Conservation (phyloP, 495 filamentous ascomycete genomes). For the Penicillium arizonense region DNA sequence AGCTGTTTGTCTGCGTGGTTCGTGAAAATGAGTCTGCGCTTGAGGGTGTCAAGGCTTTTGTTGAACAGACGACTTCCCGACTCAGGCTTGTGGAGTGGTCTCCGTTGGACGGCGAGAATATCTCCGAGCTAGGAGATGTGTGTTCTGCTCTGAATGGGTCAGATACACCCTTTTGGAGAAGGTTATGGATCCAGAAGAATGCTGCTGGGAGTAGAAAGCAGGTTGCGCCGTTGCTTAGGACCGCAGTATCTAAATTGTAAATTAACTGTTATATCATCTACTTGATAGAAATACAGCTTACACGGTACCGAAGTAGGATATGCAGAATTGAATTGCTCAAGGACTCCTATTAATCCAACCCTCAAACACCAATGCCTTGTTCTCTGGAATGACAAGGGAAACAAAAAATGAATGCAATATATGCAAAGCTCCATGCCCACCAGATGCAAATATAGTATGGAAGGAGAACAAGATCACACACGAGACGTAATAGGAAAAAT, state of each 20-base stretch:
- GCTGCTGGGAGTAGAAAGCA: constrained; percentile 77
- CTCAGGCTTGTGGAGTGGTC: constrained; percentile 59
- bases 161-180: constrained; percentile 22
- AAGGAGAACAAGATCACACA: constrained; percentile 8
- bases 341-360: constrained; percentile 6
- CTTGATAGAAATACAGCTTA: too few species aligned
- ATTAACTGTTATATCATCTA: neutral
- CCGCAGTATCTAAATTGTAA: constrained; percentile 50
- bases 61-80: constrained; percentile 38
- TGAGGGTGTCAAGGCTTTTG: constrained; percentile 54
- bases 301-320: neutral
- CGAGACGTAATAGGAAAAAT: neutral
- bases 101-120: constrained; percentile 40
- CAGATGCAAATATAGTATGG: constrained; percentile 29
- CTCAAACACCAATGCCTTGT: constrained; percentile 12
- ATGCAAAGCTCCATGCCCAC: constrained; percentile 26
- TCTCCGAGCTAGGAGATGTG: constrained; percentile 30
- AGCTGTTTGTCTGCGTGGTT: constrained; percentile 68
- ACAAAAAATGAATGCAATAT: constrained; percentile 20
- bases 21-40: constrained; percentile 38
- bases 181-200: constrained; percentile 67
- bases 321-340: constrained; percentile 1
- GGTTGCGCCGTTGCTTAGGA: constrained; percentile 80
- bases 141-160: constrained; percentile 22
- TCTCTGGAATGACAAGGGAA: neutral